Evolutionary conservation across 208 protist species (phyloP), one percentile per base, ranked within the genome.

Genomic region (Leishmania braziliensis): DNA sequence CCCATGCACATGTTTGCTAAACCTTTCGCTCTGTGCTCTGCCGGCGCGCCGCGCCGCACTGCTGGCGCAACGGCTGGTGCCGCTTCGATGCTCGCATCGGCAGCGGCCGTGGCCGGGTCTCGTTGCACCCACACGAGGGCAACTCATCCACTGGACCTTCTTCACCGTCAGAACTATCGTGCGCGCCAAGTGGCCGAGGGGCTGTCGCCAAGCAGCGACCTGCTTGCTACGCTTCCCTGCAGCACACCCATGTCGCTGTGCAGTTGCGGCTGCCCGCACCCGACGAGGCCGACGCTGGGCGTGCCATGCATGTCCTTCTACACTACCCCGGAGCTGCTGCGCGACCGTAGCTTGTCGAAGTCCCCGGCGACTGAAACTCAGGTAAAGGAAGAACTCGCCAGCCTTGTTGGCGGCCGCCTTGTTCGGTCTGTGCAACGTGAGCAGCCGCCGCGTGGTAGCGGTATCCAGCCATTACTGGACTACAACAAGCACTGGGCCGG

Each of bases 401-500:
- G 50, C 60, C 82, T 91, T 23, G 84, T 89, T 23, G 85, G 89
- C 3, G 88, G 85, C 29, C 85, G 86, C 33, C 84, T 92, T 23
- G 84, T 93, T 48, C 90, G 90, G 78, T 93, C 90, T 5, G 80
- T 93, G 72, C 90, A 92, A 77, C 88, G 86, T 43, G 80, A 84
- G 79, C 88, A 92, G 80, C 90, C 92, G 14, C 90, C 90, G 29
- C 90, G 90, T 66, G 92, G 90, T 48, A 88, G 83, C 76, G 92
- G 90, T 50, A 93, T 98, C 70, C 90, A 97, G 50, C 86, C 89
- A 5, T 82, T 98, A 26, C 89, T 98, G 20, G 83, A 95, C 69
- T 95, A 93, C 86, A 99, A 98, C 85, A 90, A 91, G 71, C 86
- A 92, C 58, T 99, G 97, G 96, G 94, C 93, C 8, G 79, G 63